Base-by-base conservation (phyloP, 2,329 filamentous ascomycete species). In the Penicillium thymicola region DNA sequence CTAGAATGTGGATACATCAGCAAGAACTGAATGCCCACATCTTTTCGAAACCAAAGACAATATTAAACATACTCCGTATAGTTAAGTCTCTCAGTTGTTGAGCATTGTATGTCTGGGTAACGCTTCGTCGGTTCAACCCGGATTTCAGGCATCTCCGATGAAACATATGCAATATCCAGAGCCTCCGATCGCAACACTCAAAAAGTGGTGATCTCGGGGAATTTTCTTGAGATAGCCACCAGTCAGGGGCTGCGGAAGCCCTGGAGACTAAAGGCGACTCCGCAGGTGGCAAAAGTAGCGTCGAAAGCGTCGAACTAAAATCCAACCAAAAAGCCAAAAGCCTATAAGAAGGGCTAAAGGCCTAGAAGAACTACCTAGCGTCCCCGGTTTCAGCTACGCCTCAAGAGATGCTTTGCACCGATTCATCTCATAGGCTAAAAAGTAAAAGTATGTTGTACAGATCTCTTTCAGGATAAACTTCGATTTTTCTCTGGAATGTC, bases 311-410 rank as follows among this genome's bases (percentile, higher is more conserved):
- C 38, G 14, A 23, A n/a, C 40, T 45, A 30, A 43, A 50, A 5
- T 3, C 11, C 23, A 14, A 43, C 40, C 27, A 44, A 49, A 25
- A 51, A 49, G 27, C 38, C 23, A 49, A 25, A 51, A 49, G 27
- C 38, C 23, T 10, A 34, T 50, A 42, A 38, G 55, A 47, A 48
- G 13, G 44, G 44, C 21, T 46, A 45, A 45, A 30, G 11, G 23
- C 14, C 18, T 13, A 25, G 51, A 43, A 43, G 52, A 38, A 43
- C 25, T 23, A 44, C 37, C 32, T 43, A 58, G 50, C 16, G 52
- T 51, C 28, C 49, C 46, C 23, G 42, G 36, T 54, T 55, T 62
- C 61, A 64, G 61, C 61, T 48, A 55, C 58, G 61, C 61, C 61
- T 61, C 58, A 38, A 38, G 48, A 30, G 30, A 50, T 32, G 27